Conservation (phyloP, 1,139 yeast genomes). For the Hemisphaericaspora xylofermentans region DNA sequence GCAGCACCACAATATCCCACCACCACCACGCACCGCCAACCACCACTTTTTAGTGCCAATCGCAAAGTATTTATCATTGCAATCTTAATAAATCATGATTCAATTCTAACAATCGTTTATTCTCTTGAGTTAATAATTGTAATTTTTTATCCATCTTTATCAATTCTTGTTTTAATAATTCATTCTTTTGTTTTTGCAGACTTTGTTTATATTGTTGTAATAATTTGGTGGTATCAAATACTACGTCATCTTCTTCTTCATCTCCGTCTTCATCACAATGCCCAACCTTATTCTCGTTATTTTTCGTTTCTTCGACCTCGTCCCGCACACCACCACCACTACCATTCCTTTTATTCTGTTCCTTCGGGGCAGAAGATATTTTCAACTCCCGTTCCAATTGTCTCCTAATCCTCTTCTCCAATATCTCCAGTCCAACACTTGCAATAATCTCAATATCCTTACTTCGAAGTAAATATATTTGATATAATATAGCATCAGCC, state of each 20-base stretch:
- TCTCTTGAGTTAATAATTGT: conserved; percentile 28
- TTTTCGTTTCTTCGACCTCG: too few species aligned
- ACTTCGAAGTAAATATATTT: conserved; percentile 23
- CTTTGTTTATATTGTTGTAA: conserved; percentile 12
- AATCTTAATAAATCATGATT: conserved; percentile 28
- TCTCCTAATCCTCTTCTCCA: conserved; percentile 18
- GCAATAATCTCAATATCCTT: conserved; percentile 28
- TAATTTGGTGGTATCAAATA: conserved; percentile 8
- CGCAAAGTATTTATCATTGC: conserved; percentile 2
- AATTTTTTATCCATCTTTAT: conserved; percentile 24
- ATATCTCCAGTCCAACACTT: conserved; percentile 24
- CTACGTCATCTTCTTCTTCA: not conserved
- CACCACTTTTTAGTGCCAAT: too few species aligned
- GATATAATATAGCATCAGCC: conserved; percentile 23
- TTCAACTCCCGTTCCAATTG: conserved; percentile 3
- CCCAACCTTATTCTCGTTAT: not conserved
- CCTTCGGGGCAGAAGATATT: not conserved
- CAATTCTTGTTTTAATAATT: conserved; percentile 26
- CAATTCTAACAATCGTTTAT: conserved; percentile 32
- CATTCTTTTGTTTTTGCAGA: conserved; percentile 19
- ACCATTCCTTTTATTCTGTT: too few species aligned
- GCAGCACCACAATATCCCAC: too few species aligned
- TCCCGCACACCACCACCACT: too few species aligned
- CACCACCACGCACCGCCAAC: too few species aligned
- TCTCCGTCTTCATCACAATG: too few species aligned